phyloP scores from a whole-genome alignment of 208 protist species.

The Porcisia hertigi region DNA sequence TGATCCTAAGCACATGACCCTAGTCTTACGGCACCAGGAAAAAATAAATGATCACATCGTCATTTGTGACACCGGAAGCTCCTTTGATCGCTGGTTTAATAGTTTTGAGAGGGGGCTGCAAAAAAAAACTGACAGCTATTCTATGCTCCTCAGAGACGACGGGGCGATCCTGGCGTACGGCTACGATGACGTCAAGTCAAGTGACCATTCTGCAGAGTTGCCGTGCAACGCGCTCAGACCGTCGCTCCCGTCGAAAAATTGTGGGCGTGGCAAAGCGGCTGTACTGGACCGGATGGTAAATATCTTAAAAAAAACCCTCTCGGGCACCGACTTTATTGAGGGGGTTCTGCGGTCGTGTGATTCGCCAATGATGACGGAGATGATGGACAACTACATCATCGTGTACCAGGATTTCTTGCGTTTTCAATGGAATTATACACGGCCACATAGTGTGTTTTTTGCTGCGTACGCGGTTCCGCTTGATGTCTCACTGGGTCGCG shows the following conservation, averaged over 20 bases:
- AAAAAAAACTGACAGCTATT: constrained; percentile 40
- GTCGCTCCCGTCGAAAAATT: neutral
- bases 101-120: constrained; percentile 41
- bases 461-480: constrained; percentile 55
- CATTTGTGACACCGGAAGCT: constrained; percentile 37
- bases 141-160: constrained; percentile 37
- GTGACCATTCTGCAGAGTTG: neutral
- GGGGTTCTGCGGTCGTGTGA: constrained; percentile 8
- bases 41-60: constrained; percentile 4
- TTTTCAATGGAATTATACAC: constrained; percentile 17
- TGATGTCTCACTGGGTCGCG: constrained; percentile 24
- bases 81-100: constrained; percentile 42
- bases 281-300: constrained; percentile 34
- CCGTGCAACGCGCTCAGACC: constrained; percentile 5
- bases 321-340: neutral
- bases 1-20: constrained; percentile 1
- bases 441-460: constrained; percentile 41
- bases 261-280: constrained; percentile 1
- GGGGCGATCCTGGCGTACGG: constrained; percentile 39
- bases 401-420: constrained; percentile 50
- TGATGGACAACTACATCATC: constrained; percentile 30
- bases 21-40: constrained; percentile 31
- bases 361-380: constrained; percentile 15
- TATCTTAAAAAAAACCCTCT: constrained; percentile 14
- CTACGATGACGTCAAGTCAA: constrained; percentile 2